A percentile compares a stretch with the other conserved stretches of the same genome.
Evolutionary conservation across 371 early-diverging fungal genomes (phyloP).

Genomic region (Mortierella sp.): DNA sequence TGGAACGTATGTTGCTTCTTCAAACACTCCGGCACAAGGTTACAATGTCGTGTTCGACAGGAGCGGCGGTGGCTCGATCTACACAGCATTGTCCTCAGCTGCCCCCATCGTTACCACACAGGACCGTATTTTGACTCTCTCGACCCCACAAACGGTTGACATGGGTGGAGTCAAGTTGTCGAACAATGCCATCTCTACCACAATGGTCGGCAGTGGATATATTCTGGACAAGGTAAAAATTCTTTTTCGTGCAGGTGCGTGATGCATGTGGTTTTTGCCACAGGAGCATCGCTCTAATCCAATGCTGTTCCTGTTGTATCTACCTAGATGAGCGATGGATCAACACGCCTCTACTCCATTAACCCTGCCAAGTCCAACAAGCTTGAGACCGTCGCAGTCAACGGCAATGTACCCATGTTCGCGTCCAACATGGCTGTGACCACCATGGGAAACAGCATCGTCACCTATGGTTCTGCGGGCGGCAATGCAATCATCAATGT

Average conservation of each 20-base stretch:
- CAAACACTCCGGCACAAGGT: slow-evolving; percentile 37
- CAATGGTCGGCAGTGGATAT: slow-evolving; percentile 30
- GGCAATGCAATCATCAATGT: slow-evolving; percentile 16
- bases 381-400: slow-evolving; percentile 14
- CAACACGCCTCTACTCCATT: slow-evolving; percentile 29
- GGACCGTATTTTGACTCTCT: slow-evolving; percentile 18
- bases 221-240: slow-evolving; percentile 35
- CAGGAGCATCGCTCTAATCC: not conserved
- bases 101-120: not conserved
- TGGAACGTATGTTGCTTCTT: slow-evolving; percentile 27
- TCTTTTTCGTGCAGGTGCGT: not conserved
- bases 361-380: slow-evolving; percentile 19
- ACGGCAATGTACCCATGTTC: slow-evolving; percentile 42
- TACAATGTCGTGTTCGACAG: slow-evolving; percentile 37
- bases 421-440: slow-evolving; percentile 21
- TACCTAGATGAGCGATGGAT: slow-evolving; percentile 14
- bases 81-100: slow-evolving; percentile 9
- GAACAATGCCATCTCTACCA: slow-evolving; percentile 25
- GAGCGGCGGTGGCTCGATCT: slow-evolving; percentile 9
- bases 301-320: no score
- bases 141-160: slow-evolving; percentile 26
- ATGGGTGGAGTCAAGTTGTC: slow-evolving; percentile 32
- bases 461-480: slow-evolving; percentile 22
- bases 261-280: not conserved
- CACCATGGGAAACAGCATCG: slow-evolving; percentile 9